These are phyloP conservation scores for Aspergillus versicolor DNA, from an alignment of 2,329 filamentous ascomycete genomes.

Conservation along the genomic window DNA sequence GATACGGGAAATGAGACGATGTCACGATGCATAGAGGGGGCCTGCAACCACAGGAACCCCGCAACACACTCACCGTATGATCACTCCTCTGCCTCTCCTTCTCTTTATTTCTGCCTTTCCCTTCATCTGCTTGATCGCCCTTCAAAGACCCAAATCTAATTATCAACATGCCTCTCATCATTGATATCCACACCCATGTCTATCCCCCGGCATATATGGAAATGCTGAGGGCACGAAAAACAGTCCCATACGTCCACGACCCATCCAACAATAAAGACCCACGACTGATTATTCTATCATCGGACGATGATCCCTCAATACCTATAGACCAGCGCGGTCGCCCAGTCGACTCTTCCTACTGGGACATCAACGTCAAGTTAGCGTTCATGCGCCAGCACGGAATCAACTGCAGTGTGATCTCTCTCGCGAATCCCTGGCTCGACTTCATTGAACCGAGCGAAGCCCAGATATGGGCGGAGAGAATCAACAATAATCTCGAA, in stretches of 20 bases:
- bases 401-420: conserved; percentile 82
- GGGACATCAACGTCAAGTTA: conserved; percentile 74
- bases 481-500: conserved; percentile 77
- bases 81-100: not conserved
- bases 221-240: conserved; percentile 54
- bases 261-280: conserved; percentile 35
- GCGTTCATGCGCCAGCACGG: conserved; percentile 82
- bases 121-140: not conserved
- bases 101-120: not conserved
- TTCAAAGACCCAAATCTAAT: conserved; percentile 3
- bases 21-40: not conserved
- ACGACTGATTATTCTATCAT: conserved; percentile 48
- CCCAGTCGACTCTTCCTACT: conserved; percentile 81
- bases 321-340: conserved; percentile 61
- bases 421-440: conserved; percentile 90
- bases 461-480: conserved; percentile 62
- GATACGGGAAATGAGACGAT: not conserved
- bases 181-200: conserved; percentile 64
- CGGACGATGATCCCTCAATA: conserved; percentile 43
- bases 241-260: conserved; percentile 47
- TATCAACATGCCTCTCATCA: conserved; percentile 42
- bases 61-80: not conserved
- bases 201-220: conserved; percentile 61
- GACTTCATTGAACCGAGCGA: conserved; percentile 70
- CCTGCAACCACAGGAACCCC: not conserved